Evolutionary conservation across 2,329 filamentous ascomycete species (phyloP).

Genomic region (Venturia pyrina): DNA sequence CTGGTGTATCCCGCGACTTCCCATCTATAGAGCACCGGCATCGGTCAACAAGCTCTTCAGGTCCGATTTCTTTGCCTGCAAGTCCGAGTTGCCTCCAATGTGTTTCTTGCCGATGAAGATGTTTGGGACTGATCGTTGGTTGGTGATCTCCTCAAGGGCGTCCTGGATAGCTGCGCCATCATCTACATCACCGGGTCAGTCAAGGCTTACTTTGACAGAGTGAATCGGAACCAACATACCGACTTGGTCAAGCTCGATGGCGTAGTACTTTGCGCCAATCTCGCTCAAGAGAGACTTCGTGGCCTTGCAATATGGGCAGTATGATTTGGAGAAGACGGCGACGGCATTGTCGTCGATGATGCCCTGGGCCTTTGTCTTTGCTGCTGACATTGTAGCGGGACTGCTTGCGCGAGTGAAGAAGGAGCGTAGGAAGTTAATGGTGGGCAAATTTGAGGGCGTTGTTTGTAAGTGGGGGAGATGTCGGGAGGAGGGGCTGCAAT

Average conservation of each 20-base stretch:
- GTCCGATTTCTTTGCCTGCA: constrained; percentile 56
- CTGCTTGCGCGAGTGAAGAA: constrained; percentile 54
- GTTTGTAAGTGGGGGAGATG: neutral
- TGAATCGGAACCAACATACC: constrained; percentile 40
- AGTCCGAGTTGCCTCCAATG: constrained; percentile 91
- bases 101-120: constrained; percentile 86
- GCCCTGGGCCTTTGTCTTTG: constrained; percentile 70
- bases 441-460: constrained; percentile 26
- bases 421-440: constrained; percentile 58
- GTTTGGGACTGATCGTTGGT: constrained; percentile 88
- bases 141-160: constrained; percentile 68
- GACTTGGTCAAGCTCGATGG: constrained; percentile 76
- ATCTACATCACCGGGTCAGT: constrained; percentile 39
- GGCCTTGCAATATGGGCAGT: constrained; percentile 83
- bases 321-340: constrained; percentile 93
- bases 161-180: constrained; percentile 77
- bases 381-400: constrained; percentile 67
- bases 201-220: constrained; percentile 15
- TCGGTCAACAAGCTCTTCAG: constrained; percentile 55
- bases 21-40: constrained; percentile 41
- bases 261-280: constrained; percentile 60
- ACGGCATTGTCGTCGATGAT: constrained; percentile 87
- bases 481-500: neutral
- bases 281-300: constrained; percentile 66
- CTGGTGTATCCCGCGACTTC: neutral